Percentiles rank a stretch among this genome's conserved stretches.
These are phyloP conservation scores for Candida pseudoglaebosa DNA, from an alignment of 805 yeast species.

Conservation along the genomic window DNA sequence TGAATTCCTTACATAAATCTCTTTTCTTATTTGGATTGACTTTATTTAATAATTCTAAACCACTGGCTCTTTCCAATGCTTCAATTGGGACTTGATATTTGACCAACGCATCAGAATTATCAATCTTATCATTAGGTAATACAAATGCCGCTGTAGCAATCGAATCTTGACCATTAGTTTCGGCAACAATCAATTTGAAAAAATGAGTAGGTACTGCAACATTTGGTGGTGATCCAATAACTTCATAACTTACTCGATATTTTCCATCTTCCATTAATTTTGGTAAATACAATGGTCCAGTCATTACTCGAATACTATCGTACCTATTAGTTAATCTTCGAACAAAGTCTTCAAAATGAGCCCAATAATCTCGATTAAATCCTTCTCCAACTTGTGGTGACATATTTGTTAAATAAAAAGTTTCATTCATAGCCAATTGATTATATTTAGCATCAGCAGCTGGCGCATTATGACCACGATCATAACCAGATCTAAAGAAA, in stretches of 20 bases:
- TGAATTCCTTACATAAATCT: constrained; percentile 73
- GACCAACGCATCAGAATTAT: constrained; percentile 65
- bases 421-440: constrained; percentile 92
- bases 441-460: constrained; percentile 95
- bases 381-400: constrained; percentile 98
- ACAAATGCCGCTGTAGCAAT: constrained; percentile 90
- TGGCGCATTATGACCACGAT: constrained; percentile 96
- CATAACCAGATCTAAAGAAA: constrained; percentile 93
- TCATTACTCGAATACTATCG: constrained; percentile 75
- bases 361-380: constrained; percentile 96
- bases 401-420: constrained; percentile 85
- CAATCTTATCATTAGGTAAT: constrained; percentile 79
- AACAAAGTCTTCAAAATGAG: constrained; percentile 87
- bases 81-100: constrained; percentile 85
- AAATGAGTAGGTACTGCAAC: constrained; percentile 98
- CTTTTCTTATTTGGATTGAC: constrained; percentile 55
- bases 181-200: constrained; percentile 87
- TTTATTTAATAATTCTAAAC: constrained; percentile 72
- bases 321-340: constrained; percentile 72
- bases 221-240: constrained; percentile 94
- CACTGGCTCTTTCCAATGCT: constrained; percentile 83
- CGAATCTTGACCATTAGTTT: constrained; percentile 41
- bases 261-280: constrained; percentile 78
- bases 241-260: constrained; percentile 79
- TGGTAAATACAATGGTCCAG: constrained; percentile 93